Percentiles rank a stretch among this genome's conserved stretches.
phyloP scores from a whole-genome alignment of 1,139 yeast genomes.

The Hemisphaericaspora subhashii region DNA sequence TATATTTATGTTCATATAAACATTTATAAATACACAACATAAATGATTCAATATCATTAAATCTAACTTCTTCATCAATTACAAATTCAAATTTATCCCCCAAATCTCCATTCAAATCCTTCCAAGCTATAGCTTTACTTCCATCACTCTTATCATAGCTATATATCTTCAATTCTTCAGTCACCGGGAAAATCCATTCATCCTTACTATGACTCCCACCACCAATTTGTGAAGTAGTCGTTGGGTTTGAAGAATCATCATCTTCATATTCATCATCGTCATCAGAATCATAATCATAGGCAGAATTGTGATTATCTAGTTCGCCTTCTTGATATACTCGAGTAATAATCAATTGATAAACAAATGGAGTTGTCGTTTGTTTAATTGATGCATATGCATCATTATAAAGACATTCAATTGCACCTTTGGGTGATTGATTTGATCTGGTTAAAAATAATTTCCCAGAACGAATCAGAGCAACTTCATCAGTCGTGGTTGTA shows the following conservation, averaged over 20 bases:
- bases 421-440: slow-evolving; percentile 82
- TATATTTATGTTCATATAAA: slow-evolving; percentile 75
- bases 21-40: slow-evolving; percentile 64
- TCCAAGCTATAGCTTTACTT: slow-evolving; percentile 66
- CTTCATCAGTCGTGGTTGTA: slow-evolving; percentile 60
- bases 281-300: slow-evolving; percentile 50
- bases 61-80: slow-evolving; percentile 61
- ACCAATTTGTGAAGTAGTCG: slow-evolving; percentile 10
- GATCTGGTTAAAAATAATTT: slow-evolving; percentile 72
- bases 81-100: slow-evolving; percentile 86
- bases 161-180: slow-evolving; percentile 56
- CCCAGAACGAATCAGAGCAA: slow-evolving; percentile 77
- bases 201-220: slow-evolving; percentile 40
- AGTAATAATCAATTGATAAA: slow-evolving; percentile 71
- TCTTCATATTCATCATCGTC: slow-evolving; percentile 60
- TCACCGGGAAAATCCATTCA: slow-evolving; percentile 69
- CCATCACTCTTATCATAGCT: slow-evolving; percentile 35
- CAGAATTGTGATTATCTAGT: slow-evolving; percentile 36
- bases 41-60: slow-evolving; percentile 62
- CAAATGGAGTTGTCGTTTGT: slow-evolving; percentile 62
- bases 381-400: slow-evolving; percentile 78
- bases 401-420: slow-evolving; percentile 76
- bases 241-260: slow-evolving; percentile 40
- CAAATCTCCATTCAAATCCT: slow-evolving; percentile 78
- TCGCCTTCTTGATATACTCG: slow-evolving; percentile 72